A percentile compares a stretch with the other conserved stretches of the same genome.
These are phyloP conservation scores for Boletellus emodensis DNA, from an alignment of 768 basidiomycete species.

Conservation along the genomic window DNA sequence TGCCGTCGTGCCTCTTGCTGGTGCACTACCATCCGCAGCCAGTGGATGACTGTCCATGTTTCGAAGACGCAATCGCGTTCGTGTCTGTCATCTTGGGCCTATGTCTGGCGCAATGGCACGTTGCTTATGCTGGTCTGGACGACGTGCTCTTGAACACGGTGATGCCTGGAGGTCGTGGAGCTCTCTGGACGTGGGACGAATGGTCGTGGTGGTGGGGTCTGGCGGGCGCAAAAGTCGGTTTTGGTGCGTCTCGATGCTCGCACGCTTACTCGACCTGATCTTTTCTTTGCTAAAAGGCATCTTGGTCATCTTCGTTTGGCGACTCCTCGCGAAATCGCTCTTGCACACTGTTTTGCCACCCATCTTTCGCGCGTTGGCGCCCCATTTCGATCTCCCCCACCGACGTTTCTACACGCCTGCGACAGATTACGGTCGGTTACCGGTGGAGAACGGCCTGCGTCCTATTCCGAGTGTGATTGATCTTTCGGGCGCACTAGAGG, in stretches of 20 bases:
- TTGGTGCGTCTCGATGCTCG: constrained; percentile 32
- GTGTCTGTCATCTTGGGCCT: constrained; percentile 80
- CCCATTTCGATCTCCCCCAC: constrained; percentile 67
- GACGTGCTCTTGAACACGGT: constrained; percentile 27
- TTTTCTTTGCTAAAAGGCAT: constrained; percentile 47
- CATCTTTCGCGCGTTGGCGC: constrained; percentile 71
- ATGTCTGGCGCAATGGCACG: constrained; percentile 64
- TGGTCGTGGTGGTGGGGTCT: constrained; percentile 34
- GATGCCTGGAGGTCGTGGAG: constrained; percentile 59
- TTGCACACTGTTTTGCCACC: constrained; percentile 78
- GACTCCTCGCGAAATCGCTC: constrained; percentile 75
- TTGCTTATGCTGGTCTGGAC: constrained; percentile 39
- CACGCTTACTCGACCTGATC: background rate
- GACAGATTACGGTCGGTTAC: constrained; percentile 77
- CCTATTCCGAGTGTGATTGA: constrained; percentile 87
- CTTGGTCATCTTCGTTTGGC: constrained; percentile 79
- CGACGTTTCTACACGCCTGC: constrained; percentile 89
- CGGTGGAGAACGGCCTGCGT: constrained; percentile 54
- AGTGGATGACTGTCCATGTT: constrained; percentile 96
- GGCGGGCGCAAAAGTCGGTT: constrained; percentile 37
- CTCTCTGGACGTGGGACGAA: constrained; percentile 32
- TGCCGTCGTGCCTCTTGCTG: constrained; percentile 62
- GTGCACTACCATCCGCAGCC: constrained; percentile 93
- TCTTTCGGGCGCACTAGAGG: constrained; percentile 46
- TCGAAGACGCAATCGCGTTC: constrained; percentile 95